Base-by-base conservation (phyloP, 2,329 filamentous ascomycete species). In the Stenocarpella maydis region DNA sequence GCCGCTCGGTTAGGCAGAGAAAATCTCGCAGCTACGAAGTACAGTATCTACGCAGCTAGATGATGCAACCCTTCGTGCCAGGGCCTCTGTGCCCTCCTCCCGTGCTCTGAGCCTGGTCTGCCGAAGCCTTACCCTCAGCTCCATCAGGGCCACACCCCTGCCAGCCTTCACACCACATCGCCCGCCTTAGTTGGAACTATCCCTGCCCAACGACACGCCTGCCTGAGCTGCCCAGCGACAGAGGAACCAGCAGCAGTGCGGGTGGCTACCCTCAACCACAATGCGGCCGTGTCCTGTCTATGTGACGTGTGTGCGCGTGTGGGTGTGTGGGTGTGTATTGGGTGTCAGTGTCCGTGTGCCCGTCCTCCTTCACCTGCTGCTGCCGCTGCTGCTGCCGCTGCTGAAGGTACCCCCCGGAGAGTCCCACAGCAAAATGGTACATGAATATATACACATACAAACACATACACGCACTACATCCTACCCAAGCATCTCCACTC, bases 121-220 rank as follows among this genome's bases (percentile, higher is more conserved):
- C 50, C 49, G 41, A 47, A 66, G 63, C 61, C 28, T 60, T 39
- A 43, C 45, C 50, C 54, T 63, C 64, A 67, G 54, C 54, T 69
- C 41, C 54, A 63, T 68, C 66, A 31, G 52, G 34, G 65, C 50
- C 50, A 67, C 39, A 52, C 45, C 68, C 68, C 39, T 37, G 65
- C 58, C 58, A 39, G 61, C 50, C 61, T 52, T 69, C 24, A 50
- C 61, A 66, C 61, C 63, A 69, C 50, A 58, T 58, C 41, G 37
- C 19, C 52, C n/a, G n/a, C 34, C 43, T 52, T 60, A 60, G 52
- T 49, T 41, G 39, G 61, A 39, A 66, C 19, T 55, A 53, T 49
- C 52, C 55, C 69, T 53, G 55, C 65, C 55, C 67, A 68, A 68
- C 53, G 41, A 67, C n/a, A 28, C 31, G 41, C 52, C 26, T 47